These are phyloP conservation scores for Alnus glutinosa DNA, from an alignment of 306 rosid genomes.

Conservation along the genomic window DNA sequence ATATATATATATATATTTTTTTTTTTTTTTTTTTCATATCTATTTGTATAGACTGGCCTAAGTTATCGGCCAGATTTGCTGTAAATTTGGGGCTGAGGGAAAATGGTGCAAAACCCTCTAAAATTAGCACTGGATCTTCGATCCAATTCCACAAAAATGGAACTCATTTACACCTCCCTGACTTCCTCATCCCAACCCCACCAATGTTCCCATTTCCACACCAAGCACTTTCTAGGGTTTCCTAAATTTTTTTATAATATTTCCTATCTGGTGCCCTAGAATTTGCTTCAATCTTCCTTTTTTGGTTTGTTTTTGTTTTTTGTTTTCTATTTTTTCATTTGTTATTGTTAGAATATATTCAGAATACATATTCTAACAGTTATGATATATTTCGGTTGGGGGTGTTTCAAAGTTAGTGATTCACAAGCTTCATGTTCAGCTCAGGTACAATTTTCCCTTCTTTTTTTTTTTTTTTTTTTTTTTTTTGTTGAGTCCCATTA, in stretches of 20 bases:
- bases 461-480: neutral
- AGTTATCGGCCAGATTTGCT: conserved; percentile 40
- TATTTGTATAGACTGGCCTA: conserved; percentile 15
- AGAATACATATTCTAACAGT: no score
- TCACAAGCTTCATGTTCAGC: conserved; percentile 49
- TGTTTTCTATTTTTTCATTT: no score
- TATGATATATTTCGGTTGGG: neutral
- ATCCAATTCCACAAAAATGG: conserved; percentile 40
- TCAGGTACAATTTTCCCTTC: conserved; percentile 30
- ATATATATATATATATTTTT: no score
- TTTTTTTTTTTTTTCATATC: neutral
- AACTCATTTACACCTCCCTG: conserved; percentile 32
- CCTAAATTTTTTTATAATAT: conserved; percentile 23
- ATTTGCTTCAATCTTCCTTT: conserved; percentile 23
- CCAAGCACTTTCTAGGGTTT: conserved; percentile 50
- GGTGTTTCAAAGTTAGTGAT: conserved; percentile 2
- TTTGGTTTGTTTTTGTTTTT: neutral
- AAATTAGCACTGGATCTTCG: conserved; percentile 35
- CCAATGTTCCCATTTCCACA: neutral
- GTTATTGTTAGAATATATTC: no score
- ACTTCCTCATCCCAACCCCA: conserved; percentile 6
- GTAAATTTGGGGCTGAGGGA: conserved; percentile 40
- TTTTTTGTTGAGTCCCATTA: neutral
- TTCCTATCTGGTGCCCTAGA: conserved; percentile 52
- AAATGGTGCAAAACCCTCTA: conserved; percentile 39